These are phyloP conservation scores for Suillus clintonianus DNA, from an alignment of 768 basidiomycete species.

Conservation along the genomic window DNA sequence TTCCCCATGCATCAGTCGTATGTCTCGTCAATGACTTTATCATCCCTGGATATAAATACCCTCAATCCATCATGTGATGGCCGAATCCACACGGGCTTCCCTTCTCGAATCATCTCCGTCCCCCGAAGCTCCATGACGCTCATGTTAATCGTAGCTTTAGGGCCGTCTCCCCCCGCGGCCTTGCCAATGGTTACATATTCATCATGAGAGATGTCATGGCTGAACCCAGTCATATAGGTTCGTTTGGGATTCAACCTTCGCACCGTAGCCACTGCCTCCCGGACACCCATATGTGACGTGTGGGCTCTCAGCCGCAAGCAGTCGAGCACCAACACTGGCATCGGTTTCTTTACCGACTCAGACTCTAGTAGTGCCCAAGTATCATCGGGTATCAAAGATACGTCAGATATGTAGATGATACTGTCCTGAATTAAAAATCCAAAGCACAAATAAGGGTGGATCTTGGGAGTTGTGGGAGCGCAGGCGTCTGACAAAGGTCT, in stretches of 20 bases:
- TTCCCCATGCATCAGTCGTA: slow-evolving; percentile 37
- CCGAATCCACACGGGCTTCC: slow-evolving; percentile 56
- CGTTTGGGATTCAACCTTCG: slow-evolving; percentile 56
- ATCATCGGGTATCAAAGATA: slow-evolving; percentile 74
- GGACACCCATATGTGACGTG: slow-evolving; percentile 81
- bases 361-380: slow-evolving; percentile 56
- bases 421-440: slow-evolving; percentile 70
- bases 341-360: slow-evolving; percentile 15
- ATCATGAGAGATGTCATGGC: slow-evolving; percentile 76
- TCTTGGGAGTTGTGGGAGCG: slow-evolving; percentile 13
- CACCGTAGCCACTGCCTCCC: slow-evolving; percentile 56
- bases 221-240: slow-evolving; percentile 77
- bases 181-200: slow-evolving; percentile 71
- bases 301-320: slow-evolving; percentile 67
- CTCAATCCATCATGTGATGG: slow-evolving; percentile 78
- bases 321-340: slow-evolving; percentile 71
- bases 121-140: slow-evolving; percentile 42
- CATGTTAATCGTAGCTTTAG: slow-evolving; percentile 19
- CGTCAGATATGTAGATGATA: slow-evolving; percentile 82
- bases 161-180: slow-evolving; percentile 40
- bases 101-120: slow-evolving; percentile 49
- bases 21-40: slow-evolving; percentile 51
- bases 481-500: slow-evolving; percentile 14
- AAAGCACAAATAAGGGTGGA: slow-evolving; percentile 64
- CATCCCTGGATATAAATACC: slow-evolving; percentile 45